These are phyloP conservation scores for Thraustochytrium aureum DNA, from an alignment of 352 stramenopile genomes.

Conservation along the genomic window DNA sequence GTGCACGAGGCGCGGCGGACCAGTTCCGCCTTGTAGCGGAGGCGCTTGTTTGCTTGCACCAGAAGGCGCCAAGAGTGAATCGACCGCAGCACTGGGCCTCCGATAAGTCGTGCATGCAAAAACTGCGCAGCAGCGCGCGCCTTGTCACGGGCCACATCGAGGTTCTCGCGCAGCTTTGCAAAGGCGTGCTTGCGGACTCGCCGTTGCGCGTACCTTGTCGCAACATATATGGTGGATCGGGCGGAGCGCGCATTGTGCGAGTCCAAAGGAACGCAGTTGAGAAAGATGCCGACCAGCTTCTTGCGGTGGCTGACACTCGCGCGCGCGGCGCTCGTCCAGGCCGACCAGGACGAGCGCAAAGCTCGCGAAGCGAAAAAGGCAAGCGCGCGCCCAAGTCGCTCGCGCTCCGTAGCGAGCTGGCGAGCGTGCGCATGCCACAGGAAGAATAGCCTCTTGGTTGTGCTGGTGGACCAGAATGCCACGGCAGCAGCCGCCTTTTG, in stretches of 20 bases:
- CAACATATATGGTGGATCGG: conserved; percentile 8
- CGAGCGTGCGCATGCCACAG: conserved; percentile 1
- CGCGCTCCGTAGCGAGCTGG: conserved; percentile 13
- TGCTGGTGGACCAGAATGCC: neutral
- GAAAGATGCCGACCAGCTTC: conserved; percentile 41
- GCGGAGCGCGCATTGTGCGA: conserved; percentile 11
- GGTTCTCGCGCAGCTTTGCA: neutral
- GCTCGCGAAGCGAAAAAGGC: conserved; percentile 3
- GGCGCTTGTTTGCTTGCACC: neutral
- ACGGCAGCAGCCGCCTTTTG: neutral
- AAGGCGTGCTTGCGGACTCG: neutral
- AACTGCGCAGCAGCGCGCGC: neutral
- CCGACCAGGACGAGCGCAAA: neutral
- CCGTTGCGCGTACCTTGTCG: neutral
- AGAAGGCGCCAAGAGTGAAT: neutral
- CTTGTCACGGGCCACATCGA: neutral
- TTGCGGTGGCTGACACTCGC: neutral
- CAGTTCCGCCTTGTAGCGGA: neutral
- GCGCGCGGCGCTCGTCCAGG: neutral
- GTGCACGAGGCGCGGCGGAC: neutral
- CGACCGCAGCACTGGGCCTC: neutral
- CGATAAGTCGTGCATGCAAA: neutral
- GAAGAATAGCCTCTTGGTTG: neutral
- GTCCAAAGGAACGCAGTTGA: conserved; percentile 31
- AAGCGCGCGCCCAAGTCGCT: neutral